Conservation (phyloP, 2,329 filamentous ascomycete species). For the Teratosphaeria destructans region DNA sequence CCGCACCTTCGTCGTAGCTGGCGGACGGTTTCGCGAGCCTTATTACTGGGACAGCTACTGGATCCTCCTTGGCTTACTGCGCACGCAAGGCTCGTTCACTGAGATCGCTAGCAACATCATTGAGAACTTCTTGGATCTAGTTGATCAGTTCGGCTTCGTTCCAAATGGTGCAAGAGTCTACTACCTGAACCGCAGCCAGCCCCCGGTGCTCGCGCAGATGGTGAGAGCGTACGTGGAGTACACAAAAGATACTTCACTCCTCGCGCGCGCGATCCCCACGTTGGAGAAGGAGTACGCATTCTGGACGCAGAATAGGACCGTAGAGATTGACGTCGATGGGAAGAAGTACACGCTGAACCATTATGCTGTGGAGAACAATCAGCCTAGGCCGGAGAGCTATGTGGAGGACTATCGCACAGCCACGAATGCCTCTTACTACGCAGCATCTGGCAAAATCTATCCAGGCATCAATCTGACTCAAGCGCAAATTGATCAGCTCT, state of each 20-base stretch:
- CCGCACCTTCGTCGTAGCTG: slow-evolving; percentile 59
- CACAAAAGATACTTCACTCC: slow-evolving; percentile 52
- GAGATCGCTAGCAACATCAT: slow-evolving; percentile 56
- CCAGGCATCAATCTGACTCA: slow-evolving; percentile 44
- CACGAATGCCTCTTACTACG: slow-evolving; percentile 55
- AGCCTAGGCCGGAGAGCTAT: slow-evolving; percentile 58
- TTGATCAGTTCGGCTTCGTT: slow-evolving; percentile 55
- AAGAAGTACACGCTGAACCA: slow-evolving; percentile 46
- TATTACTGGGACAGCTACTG: slow-evolving; percentile 66
- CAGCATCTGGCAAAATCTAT: slow-evolving; percentile 48
- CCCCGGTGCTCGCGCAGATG: slow-evolving; percentile 57
- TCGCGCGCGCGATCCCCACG: slow-evolving; percentile 51
- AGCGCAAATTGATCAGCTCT: slow-evolving; percentile 43
- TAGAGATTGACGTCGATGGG: slow-evolving; percentile 30
- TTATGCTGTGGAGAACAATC: slow-evolving; percentile 54
- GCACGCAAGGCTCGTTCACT: slow-evolving; percentile 53
- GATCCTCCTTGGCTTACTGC: slow-evolving; percentile 56
- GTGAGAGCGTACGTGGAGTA: slow-evolving; percentile 53
- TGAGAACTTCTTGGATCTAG: slow-evolving; percentile 58
- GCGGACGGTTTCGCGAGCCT: slow-evolving; percentile 59
- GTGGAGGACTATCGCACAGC: slow-evolving; percentile 55
- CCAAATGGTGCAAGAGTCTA: slow-evolving; percentile 59
- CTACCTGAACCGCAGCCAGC: slow-evolving; percentile 59
- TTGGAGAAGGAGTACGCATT: slow-evolving; percentile 55
- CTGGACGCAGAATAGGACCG: slow-evolving; percentile 50